Base-by-base conservation (phyloP, 805 yeast species). In the Starmera caribaea region DNA sequence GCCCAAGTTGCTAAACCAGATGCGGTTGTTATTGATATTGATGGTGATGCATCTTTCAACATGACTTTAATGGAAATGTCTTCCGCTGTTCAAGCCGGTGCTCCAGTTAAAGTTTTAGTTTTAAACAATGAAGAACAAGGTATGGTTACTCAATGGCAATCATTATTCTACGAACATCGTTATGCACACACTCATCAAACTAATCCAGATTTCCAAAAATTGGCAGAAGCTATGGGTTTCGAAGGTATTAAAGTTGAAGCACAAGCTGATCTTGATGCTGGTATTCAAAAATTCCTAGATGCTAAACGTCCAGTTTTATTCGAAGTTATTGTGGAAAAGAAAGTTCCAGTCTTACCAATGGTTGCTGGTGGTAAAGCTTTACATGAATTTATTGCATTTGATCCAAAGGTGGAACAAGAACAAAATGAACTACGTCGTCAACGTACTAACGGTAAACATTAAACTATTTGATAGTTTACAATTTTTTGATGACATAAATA, bases 81-180 rank as follows among this genome's bases (percentile, higher is more conserved):
- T 16, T 81, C 95, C 32, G 98, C 97, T 24, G 95, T 87, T 35
- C 97, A 92, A 71, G 95, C 90, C 44, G 73, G 72, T 45, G 81
- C 95, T 38, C 96, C 96, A 42, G 81, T 92, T 48, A 92, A 92
- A 71, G 75, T 86, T 44, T 72, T 87, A 61, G 80, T 92, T 41
- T 71, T 92, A 59, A 92, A 92, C 67, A 92, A 92, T 63, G 97
- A 90, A 69, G 98, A 92, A 69, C 98, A 92, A 70, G 98, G 98
- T 59, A 92, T 92, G 98, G 98, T 92, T 41, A 90, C 97, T 12
- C 98, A 92, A 65, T 92, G 98, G 98, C 98, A 92, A 70, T 83
- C 96, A 11, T 69, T 92, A 45, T 92, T 92, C 72, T 92, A 92
- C 66, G 95, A 90, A 63, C 90, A 90, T 66, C 79, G 98, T 66